These are phyloP conservation scores for Eucalyptus cloeziana DNA, from an alignment of 345 rosid genomes.

Conservation along the genomic window DNA sequence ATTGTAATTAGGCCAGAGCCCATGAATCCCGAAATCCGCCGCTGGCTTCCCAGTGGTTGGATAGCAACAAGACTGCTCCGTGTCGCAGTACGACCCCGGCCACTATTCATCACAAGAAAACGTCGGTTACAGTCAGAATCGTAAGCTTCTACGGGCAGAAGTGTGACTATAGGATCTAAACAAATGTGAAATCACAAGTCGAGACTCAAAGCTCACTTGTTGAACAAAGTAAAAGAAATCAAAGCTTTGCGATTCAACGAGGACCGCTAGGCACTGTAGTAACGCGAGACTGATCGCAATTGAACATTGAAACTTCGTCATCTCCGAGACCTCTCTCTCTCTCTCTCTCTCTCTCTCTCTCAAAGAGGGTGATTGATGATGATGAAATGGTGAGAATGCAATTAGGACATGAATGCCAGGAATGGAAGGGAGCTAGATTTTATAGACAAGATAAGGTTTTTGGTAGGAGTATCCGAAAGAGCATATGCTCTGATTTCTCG, in stretches of 20 bases:
- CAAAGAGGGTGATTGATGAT: not conserved
- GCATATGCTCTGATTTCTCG: not conserved
- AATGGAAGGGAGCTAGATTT: not conserved
- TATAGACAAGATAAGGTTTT: not conserved
- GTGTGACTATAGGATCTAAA: not conserved
- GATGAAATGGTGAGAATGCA: not conserved
- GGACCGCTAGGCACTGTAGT: slow-evolving; percentile 13
- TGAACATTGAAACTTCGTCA: slow-evolving; percentile 13
- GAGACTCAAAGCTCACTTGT: slow-evolving; percentile 28
- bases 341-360: not conserved
- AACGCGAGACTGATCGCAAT: slow-evolving; percentile 10
- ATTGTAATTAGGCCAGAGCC: slow-evolving; percentile 84
- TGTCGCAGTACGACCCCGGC: slow-evolving; percentile 94
- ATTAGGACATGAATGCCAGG: not conserved
- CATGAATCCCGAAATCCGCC: slow-evolving; percentile 88
- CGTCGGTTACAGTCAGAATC: not conserved
- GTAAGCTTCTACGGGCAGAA: not conserved
- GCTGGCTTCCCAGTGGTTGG: slow-evolving; percentile 84
- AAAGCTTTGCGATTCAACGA: slow-evolving; percentile 45
- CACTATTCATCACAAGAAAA: slow-evolving; percentile 22
- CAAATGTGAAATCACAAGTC: not conserved
- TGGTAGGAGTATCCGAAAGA: not conserved
- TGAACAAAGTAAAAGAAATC: slow-evolving; percentile 97
- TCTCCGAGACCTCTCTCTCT: not conserved
- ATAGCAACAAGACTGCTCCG: slow-evolving; percentile 58